A percentile compares a stretch with the other conserved stretches of the same genome.
These are phyloP conservation scores for Coemansia sp. DNA, from an alignment of 192 early-diverging fungal genomes.

Conservation along the genomic window DNA sequence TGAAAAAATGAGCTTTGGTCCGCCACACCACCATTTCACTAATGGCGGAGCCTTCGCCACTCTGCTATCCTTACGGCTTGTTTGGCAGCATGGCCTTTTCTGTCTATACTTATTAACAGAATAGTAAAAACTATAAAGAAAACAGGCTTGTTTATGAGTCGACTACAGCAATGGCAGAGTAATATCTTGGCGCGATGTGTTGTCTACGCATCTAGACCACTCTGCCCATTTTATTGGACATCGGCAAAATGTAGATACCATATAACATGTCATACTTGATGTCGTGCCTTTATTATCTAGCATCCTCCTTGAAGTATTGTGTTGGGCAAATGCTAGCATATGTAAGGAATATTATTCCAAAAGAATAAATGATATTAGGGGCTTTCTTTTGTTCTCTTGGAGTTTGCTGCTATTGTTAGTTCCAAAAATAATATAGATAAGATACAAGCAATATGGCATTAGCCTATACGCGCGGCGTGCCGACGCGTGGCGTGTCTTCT, in stretches of 20 bases:
- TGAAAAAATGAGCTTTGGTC: neutral
- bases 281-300: neutral
- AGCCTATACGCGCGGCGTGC: slow-evolving; percentile 32
- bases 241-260: no score
- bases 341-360: no score
- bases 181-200: no score
- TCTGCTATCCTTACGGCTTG: neutral
- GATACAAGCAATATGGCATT: neutral
- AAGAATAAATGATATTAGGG: no score
- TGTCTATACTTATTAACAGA: neutral
- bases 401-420: neutral
- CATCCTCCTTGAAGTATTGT: neutral
- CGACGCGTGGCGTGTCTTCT: slow-evolving; percentile 24
- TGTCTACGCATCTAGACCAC: no score
- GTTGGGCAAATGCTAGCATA: no score
- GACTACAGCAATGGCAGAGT: no score
- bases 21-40: neutral
- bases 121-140: neutral
- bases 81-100: neutral
- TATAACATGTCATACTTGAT: no score
- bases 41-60: neutral
- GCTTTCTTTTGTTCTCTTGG: neutral
- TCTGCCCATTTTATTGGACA: no score
- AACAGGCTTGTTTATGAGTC: neutral
- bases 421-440: neutral